A percentile compares a stretch with the other conserved stretches of the same genome.
phyloP scores from a whole-genome alignment of 1,284 basidiomycete species.

The Papiliotrema flavescens region DNA sequence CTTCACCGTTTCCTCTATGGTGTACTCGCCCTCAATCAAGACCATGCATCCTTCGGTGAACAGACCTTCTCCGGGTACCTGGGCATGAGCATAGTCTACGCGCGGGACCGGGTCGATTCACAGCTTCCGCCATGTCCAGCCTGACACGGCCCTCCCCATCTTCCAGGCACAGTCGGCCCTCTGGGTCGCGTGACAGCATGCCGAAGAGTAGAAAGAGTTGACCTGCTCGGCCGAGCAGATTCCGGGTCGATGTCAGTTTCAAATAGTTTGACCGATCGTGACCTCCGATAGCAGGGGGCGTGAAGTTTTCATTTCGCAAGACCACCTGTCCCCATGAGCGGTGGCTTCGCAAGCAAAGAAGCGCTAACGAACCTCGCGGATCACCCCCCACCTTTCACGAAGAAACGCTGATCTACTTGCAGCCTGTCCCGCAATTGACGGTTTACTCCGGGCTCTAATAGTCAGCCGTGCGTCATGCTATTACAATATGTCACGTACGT shows the following conservation, averaged over 20 bases:
- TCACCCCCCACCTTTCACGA: conserved; percentile 78
- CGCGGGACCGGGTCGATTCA: conserved; percentile 48
- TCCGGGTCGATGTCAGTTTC: conserved; percentile 92
- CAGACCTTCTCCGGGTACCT: conserved; percentile 93
- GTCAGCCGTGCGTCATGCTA: not conserved
- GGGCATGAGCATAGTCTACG: conserved; percentile 7
- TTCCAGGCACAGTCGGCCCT: conserved; percentile 86
- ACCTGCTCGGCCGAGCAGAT: conserved; percentile 85
- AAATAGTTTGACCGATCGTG: conserved; percentile 77
- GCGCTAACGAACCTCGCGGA: conserved; percentile 62
- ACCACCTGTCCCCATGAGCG: conserved; percentile 53
- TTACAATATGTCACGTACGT: conserved; percentile 10
- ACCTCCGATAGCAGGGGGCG: conserved; percentile 84
- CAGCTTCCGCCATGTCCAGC: conserved; percentile 82
- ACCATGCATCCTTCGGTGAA: conserved; percentile 97
- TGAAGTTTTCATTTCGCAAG: conserved; percentile 91
- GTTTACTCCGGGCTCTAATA: conserved; percentile 51
- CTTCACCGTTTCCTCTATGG: conserved; percentile 78
- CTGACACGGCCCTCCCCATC: conserved; percentile 89
- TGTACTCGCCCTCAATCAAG: conserved; percentile 94
- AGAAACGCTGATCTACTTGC: conserved; percentile 71
- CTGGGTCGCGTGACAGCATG: conserved; percentile 83
- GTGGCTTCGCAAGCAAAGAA: not conserved
- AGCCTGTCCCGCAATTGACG: conserved; percentile 71
- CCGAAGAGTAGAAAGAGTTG: conserved; percentile 91